Conservation (phyloP, 495 filamentous ascomycete species). For the Aspergillus cavernicola region DNA sequence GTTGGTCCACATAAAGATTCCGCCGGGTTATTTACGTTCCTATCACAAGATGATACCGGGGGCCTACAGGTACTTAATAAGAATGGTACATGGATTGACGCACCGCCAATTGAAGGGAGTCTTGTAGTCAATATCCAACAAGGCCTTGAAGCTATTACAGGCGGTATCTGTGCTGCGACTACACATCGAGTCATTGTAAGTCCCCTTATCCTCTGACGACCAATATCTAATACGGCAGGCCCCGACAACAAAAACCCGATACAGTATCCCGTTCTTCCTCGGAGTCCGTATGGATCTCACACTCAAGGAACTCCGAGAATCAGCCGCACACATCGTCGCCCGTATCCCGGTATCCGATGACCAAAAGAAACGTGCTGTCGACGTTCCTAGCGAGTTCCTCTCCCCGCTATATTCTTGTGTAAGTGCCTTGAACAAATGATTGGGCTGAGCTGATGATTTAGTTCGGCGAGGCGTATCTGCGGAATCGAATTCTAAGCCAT, state of each 20-base stretch:
- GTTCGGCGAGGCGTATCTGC: constrained; percentile 49
- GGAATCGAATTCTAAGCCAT: constrained; percentile 87
- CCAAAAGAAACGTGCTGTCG: constrained; percentile 36
- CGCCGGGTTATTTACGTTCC: constrained; percentile 58
- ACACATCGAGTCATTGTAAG: constrained; percentile 71
- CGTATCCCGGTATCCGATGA: constrained; percentile 34
- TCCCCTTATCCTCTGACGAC: background rate
- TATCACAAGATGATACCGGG: constrained; percentile 51
- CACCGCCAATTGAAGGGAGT: constrained; percentile 43
- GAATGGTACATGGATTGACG: constrained; percentile 48
- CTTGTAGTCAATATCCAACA: constrained; percentile 67
- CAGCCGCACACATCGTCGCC: constrained; percentile 35
- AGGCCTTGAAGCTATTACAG: constrained; percentile 85
- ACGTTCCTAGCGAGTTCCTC: constrained; percentile 43
- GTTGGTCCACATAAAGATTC: constrained; percentile 91
- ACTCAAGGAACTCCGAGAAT: constrained; percentile 51
- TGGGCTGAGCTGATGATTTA: constrained; percentile 15
- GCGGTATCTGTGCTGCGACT: constrained; percentile 78
- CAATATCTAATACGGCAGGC: constrained; percentile 21
- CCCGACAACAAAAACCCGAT: constrained; percentile 52
- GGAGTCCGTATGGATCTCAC: constrained; percentile 76
- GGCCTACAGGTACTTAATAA: constrained; percentile 50
- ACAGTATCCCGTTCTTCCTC: constrained; percentile 87
- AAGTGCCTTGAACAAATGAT: too few species aligned
- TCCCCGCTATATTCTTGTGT: constrained; percentile 41